These are phyloP conservation scores for Infundibulicybe gibba DNA, from an alignment of 768 basidiomycete genomes.

Conservation along the genomic window DNA sequence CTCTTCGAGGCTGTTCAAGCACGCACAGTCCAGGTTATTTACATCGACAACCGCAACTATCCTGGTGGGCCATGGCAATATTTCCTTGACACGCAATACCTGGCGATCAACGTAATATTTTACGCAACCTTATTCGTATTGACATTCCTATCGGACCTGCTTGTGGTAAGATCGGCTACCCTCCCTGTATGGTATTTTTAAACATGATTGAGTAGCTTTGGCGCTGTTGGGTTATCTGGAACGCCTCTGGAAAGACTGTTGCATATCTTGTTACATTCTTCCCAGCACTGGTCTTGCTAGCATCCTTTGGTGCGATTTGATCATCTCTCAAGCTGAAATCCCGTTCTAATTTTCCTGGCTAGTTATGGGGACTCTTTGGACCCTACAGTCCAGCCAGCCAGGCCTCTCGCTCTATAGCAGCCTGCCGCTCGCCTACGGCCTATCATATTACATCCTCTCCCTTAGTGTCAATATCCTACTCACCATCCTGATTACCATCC, in stretches of 20 bases:
- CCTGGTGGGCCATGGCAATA: constrained; percentile 27
- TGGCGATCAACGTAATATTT: constrained; percentile 40
- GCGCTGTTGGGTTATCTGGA: constrained; percentile 39
- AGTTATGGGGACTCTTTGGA: constrained; percentile 32
- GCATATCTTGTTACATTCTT: constrained; percentile 22
- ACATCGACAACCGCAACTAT: constrained; percentile 8
- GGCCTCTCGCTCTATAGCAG: constrained; percentile 23
- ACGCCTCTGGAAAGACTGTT: constrained; percentile 16
- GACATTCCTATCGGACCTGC: constrained; percentile 35
- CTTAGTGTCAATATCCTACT: constrained; percentile 26
- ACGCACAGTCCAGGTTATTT: constrained; percentile 1
- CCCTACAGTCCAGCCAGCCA: constrained; percentile 26
- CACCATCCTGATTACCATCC: constrained; percentile 24
- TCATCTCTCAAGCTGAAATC: background rate
- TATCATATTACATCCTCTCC: constrained; percentile 25
- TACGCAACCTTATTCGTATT: constrained; percentile 37
- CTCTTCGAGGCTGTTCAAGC: constrained; percentile 3
- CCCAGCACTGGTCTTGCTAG: constrained; percentile 24
- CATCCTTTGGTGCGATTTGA: constrained; percentile 15
- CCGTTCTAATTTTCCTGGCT: background rate
- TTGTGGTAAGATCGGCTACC: constrained; percentile 22
- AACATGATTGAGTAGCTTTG: constrained; percentile 22
- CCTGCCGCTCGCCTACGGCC: constrained; percentile 20
- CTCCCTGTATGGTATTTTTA: background rate
- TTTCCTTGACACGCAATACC: constrained; percentile 36